Evolutionary conservation across 2,329 filamentous ascomycete species (phyloP).

Genomic region (Fusarium torreyae): DNA sequence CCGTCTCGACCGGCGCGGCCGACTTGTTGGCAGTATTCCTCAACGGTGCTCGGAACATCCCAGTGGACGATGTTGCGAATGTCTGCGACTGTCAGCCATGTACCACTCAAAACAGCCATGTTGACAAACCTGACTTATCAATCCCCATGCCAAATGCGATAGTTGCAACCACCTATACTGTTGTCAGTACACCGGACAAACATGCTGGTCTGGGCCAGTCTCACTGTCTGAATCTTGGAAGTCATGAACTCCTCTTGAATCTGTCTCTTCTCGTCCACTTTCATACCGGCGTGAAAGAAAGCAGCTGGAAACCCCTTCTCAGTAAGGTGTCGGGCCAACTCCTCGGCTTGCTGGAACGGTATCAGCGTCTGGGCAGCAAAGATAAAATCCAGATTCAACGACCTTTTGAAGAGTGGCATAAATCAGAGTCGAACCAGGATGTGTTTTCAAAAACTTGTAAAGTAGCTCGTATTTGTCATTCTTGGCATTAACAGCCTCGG

Average conservation of each 20-base stretch:
- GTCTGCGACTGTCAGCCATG: conserved; percentile 50
- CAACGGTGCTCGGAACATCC: conserved; percentile 65
- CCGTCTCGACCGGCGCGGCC: conserved; percentile 71
- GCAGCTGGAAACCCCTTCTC: conserved; percentile 58
- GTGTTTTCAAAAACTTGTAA: conserved; percentile 63
- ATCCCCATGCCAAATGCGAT: conserved; percentile 75
- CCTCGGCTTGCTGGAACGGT: conserved; percentile 59
- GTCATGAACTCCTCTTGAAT: conserved; percentile 69
- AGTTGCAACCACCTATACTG: conserved; percentile 58
- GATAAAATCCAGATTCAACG: neutral
- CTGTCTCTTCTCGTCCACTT: conserved; percentile 59
- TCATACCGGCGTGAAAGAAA: conserved; percentile 68
- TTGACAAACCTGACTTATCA: conserved; percentile 61
- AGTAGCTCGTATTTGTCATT: conserved; percentile 63
- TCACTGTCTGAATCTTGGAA: conserved; percentile 56
- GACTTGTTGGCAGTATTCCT: conserved; percentile 72
- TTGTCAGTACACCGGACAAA: neutral
- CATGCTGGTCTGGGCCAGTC: neutral
- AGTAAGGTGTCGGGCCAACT: conserved; percentile 57
- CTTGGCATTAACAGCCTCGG: conserved; percentile 59
- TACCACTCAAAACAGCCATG: fast-evolving
- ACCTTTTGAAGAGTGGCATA: conserved; percentile 72
- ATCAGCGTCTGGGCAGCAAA: conserved; percentile 11
- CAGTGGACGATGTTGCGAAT: conserved; percentile 70
- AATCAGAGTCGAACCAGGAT: conserved; percentile 71